Base-by-base conservation (phyloP, 345 rosid genomes). In the Populus deltoides region DNA sequence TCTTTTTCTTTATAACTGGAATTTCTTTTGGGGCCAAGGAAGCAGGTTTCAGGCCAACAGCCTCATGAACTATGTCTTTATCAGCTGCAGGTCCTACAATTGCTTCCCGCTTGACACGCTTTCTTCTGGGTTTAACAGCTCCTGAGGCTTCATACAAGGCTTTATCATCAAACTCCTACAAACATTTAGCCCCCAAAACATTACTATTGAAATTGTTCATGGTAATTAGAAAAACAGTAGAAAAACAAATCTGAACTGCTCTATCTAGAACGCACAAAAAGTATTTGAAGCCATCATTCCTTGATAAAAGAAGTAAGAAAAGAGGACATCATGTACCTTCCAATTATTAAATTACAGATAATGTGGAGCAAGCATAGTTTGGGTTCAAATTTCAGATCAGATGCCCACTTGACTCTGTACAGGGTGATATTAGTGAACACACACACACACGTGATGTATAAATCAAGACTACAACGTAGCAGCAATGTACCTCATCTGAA, bases 11-110 rank as follows among this genome's bases (percentile, higher is more conserved):
- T 66, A 96, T 87, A 78, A 89, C 66, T 35, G 95, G 98, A 38
- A 91, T 90, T 88, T 96, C 99, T 84, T 93, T 93, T 35, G 93
- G 98, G 55, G 87, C 87, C 88, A 96, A 86, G 77, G 93, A 74
- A 22, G 93, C 90, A 70, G 89, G 91, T 85, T 92, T 93, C 87
- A 93, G 81, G 74, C 98, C 98, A 82, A 91, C 95, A 45, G 92
- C 87, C 86, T 93, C 97, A 84, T 86, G 94, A 70, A 83, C 79
- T 69, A 92, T 94, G 67, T 81, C 90, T 87, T 92, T 93, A 77
- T 91, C 88, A 73, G 84, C 74, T 72, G 92, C 99, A 87, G 94
- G 94, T 78, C 97, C 99, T 43, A 92, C 86, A 70, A 92, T 87
- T 80, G 86, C 76, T 80, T 91, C 93, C 77, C 62, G 83, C 78